Conservation (phyloP, 768 basidiomycete genomes). For the Russula emetica region DNA sequence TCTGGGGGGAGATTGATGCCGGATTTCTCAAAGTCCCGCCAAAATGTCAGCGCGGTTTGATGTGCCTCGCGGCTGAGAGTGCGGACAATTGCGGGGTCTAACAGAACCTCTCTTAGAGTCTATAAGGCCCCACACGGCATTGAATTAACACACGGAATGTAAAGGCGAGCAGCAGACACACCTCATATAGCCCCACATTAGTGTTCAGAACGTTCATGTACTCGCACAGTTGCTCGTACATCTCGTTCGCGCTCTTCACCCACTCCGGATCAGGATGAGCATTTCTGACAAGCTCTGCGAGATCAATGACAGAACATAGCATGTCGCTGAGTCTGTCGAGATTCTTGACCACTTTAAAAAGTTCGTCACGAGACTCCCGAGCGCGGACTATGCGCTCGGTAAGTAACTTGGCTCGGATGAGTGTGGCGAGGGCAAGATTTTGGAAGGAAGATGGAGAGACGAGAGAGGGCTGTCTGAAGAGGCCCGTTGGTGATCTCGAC, state of each 20-base stretch:
- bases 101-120: conserved; percentile 68
- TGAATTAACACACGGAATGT: conserved; percentile 4
- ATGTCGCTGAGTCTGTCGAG: conserved; percentile 94
- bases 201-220: conserved; percentile 98
- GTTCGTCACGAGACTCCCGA: conserved; percentile 64
- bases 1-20: conserved; percentile 83
- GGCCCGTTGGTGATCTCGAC: conserved; percentile 59
- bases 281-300: conserved; percentile 90
- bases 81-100: conserved; percentile 59
- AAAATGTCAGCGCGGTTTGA: conserved; percentile 88
- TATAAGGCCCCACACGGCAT: conserved; percentile 32
- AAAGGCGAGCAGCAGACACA: conserved; percentile 39
- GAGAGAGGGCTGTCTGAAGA: conserved; percentile 79
- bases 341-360: conserved; percentile 89
- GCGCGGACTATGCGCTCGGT: conserved; percentile 80
- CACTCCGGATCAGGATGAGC: conserved; percentile 85
- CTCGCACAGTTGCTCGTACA: conserved; percentile 89
- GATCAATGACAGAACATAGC: conserved; percentile 93
- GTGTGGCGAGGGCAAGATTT: conserved; percentile 71
- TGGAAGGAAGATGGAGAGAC: conserved; percentile 65
- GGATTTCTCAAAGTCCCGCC: conserved; percentile 96
- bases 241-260: conserved; percentile 78
- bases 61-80: conserved; percentile 70
- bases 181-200: conserved; percentile 84
- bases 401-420: conserved; percentile 73